Percentiles rank a stretch among this genome's conserved stretches.
phyloP scores from a whole-genome alignment of 176 grass and related monocot species.

The Alloteropsis semialata region DNA sequence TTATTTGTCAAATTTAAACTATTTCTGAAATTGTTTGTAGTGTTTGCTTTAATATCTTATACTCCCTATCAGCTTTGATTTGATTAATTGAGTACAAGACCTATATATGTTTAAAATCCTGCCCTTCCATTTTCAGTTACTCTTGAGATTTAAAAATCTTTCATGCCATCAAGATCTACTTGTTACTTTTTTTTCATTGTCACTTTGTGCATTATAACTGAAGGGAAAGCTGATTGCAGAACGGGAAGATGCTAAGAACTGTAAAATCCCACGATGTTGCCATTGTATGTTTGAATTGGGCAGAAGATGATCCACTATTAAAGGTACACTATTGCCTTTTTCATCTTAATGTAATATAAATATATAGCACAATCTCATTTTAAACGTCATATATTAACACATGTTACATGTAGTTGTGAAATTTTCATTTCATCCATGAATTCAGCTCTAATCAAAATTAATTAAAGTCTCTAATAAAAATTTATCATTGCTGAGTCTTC shows the following conservation, averaged over 20 bases:
- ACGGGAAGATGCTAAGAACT: constrained; percentile 86
- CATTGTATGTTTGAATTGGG: constrained; percentile 92
- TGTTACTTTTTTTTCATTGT: constrained; percentile 21
- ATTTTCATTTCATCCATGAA: constrained; percentile 2
- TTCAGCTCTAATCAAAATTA: constrained; percentile 5
- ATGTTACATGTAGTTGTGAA: not conserved
- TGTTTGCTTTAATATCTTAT: constrained; percentile 4
- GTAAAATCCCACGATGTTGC: constrained; percentile 67
- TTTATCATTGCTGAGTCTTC: constrained; percentile 4
- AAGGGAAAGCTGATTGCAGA: constrained; percentile 58
- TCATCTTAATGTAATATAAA: not conserved
- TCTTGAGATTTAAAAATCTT: not conserved
- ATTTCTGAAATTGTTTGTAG: too few relatives aligned
- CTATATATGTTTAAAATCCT: not conserved
- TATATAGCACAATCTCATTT: not conserved
- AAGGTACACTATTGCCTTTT: constrained; percentile 46
- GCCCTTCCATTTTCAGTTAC: not conserved
- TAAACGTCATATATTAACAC: not conserved
- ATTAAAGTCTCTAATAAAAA: constrained; percentile 15
- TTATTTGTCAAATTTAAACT: not conserved
- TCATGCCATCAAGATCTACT: constrained; percentile 16
- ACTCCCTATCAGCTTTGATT: not conserved
- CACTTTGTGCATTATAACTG: constrained; percentile 20
- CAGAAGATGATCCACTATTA: constrained; percentile 54
- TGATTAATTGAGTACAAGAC: constrained; percentile 5